Base-by-base conservation (phyloP, 2,329 filamentous ascomycete species). In the Domatiomyces globalis region DNA sequence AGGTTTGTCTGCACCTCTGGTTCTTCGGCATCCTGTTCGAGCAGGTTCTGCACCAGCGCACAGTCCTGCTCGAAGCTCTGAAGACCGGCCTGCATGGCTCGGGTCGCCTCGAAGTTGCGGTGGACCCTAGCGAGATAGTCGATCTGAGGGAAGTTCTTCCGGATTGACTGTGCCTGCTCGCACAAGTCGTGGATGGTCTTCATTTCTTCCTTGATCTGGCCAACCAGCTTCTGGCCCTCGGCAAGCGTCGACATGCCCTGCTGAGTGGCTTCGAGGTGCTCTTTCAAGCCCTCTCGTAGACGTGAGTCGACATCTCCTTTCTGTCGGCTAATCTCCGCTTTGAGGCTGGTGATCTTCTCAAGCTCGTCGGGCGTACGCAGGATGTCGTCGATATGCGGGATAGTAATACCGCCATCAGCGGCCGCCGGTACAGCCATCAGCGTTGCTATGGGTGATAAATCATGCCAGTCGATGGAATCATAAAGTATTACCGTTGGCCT, bases 181-280 rank as follows among this genome's bases (percentile, higher is more conserved):
- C 92, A 98, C 58, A 98, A 79, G 71, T 87, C 88, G 73, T 98
- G 92, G 63, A 98, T 96, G 71, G 90, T 94, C 75, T 94, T 88
- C 80, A 98, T 92, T 72, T 98, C 92, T 60, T 96, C 90, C 69
- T 94, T 95, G 70, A 95, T 95, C 62, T 85, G 80, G 65, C 87
- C 84, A 36, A 98, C 86, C 55, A 87, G 87, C 67, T 89, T 85
- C 69, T 96, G 89, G 51, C 89, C 89, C 65, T 95, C 88, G 45
- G 80, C 81, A 58, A 98, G 83, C 56, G 85, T 85, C 58, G 73
- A 84, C 82, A 98, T 95, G 66, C 92, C 92, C 60, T 85, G 79
- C 71, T 96, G 90, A 9, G 92, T 95, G 50, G 89, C 85, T 70
- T 95, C 87, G 52, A 98, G 79, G 74, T 98, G 92, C 63, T 95